Percentiles rank a stretch among this genome's conserved stretches.
phyloP scores from a whole-genome alignment of 345 rosid species.

The Euclidium syriacum region DNA sequence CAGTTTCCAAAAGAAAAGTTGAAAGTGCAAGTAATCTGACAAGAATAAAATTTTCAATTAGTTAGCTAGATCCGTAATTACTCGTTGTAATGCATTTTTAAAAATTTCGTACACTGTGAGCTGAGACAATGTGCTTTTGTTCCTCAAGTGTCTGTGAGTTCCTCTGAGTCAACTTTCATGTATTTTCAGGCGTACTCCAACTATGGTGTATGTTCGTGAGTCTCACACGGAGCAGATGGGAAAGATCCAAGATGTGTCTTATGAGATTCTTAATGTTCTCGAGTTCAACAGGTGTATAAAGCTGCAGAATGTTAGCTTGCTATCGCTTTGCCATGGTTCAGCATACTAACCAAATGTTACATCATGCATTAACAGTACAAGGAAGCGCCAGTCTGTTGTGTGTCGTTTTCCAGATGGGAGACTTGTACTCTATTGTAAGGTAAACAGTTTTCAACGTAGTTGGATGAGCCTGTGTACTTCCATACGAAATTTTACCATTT shows the following conservation, averaged over 20 bases:
- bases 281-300: conserved; percentile 82
- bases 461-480: background rate
- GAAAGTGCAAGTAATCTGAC: conserved; percentile 1
- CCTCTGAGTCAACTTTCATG: conserved; percentile 18
- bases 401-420: conserved; percentile 91
- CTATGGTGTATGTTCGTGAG: conserved; percentile 84
- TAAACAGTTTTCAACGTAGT: conserved; percentile 30
- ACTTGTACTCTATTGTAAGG: conserved; percentile 97
- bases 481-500: conserved; percentile 26
- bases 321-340: conserved; percentile 2
- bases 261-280: conserved; percentile 91
- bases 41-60: background rate
- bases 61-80: background rate
- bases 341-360: background rate
- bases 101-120: background rate
- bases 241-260: conserved; percentile 63
- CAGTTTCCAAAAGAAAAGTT: background rate
- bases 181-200: conserved; percentile 79
- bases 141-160: conserved; percentile 11
- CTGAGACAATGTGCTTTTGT: conserved; percentile 11
- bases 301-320: background rate
- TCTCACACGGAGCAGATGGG: conserved; percentile 96
- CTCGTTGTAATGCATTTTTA: background rate
- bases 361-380: conserved; percentile 49
- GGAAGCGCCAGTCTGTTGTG: conserved; percentile 98